Evolutionary conservation across 1,284 basidiomycete genomes (phyloP).

Genomic region (Termitomyces sp.): DNA sequence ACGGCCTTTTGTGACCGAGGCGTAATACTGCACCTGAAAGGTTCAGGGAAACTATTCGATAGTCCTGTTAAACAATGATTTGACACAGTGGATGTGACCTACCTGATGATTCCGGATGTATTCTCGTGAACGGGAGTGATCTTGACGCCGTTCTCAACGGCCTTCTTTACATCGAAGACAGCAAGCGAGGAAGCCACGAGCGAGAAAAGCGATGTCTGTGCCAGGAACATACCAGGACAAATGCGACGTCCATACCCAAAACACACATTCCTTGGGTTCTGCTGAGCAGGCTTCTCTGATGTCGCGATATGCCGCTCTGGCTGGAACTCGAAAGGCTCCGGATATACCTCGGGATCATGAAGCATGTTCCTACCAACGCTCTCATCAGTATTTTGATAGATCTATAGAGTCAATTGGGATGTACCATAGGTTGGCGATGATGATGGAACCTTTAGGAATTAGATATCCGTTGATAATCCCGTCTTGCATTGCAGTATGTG

Average conservation of each 20-base stretch:
- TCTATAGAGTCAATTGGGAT: not conserved
- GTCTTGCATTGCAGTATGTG: conserved; percentile 31
- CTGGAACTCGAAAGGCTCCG: conserved; percentile 24
- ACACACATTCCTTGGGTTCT: conserved; percentile 22
- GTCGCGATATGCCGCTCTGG: conserved; percentile 24
- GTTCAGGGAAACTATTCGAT: conserved; percentile 23
- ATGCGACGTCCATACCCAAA: conserved; percentile 29
- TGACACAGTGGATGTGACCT: conserved; percentile 15
- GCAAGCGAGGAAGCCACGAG: conserved; percentile 28
- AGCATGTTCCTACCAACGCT: conserved; percentile 22
- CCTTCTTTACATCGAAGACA: conserved; percentile 28
- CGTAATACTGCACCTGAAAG: conserved; percentile 31
- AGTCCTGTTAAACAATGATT: not conserved
- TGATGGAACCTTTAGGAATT: conserved; percentile 33
- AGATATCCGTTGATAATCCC: conserved; percentile 28
- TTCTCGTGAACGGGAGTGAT: conserved; percentile 34
- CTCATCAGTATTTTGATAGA: not conserved
- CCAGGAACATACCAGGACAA: conserved; percentile 30
- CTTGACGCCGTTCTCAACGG: conserved; percentile 26
- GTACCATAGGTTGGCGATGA: conserved; percentile 26
- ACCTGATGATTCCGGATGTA: conserved; percentile 38
- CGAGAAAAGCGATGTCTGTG: conserved; percentile 33
- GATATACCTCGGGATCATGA: conserved; percentile 24
- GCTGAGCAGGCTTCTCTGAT: conserved; percentile 16
- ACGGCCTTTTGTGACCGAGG: conserved; percentile 26